Evolutionary conservation across 148 eudicot species (phyloP).

Genomic region (Rhododendron ferrugineum): DNA sequence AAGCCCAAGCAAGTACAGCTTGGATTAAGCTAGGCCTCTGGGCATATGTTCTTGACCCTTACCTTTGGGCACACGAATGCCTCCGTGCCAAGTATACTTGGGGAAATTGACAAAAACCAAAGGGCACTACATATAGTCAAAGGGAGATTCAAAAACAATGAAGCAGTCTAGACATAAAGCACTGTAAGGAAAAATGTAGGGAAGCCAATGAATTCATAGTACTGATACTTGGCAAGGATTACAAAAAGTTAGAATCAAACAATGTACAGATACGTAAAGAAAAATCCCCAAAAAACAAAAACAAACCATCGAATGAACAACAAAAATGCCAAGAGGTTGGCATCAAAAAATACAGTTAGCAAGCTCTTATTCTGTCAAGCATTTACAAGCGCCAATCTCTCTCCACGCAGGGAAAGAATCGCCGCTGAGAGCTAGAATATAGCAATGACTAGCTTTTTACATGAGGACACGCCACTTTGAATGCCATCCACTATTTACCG

Average conservation of each 20-base stretch:
- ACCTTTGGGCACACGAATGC: too few relatives aligned
- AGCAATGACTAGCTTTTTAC: neutral
- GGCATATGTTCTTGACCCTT: too few relatives aligned
- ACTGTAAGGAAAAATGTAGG: neutral
- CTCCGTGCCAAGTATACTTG: too few relatives aligned
- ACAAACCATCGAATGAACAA: neutral
- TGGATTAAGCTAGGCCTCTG: too few relatives aligned
- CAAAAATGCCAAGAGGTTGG: slow-evolving; percentile 9
- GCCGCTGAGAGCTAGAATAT: slow-evolving; percentile 7
- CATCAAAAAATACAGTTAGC: slow-evolving; percentile 10
- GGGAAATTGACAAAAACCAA: too few relatives aligned
- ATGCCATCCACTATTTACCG: neutral
- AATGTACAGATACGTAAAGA: neutral
- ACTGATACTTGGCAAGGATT: neutral
- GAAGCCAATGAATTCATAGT: neutral
- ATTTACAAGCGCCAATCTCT: slow-evolving; percentile 21
- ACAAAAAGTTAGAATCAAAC: neutral
- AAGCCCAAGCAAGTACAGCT: too few relatives aligned
- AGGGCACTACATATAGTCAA: too few relatives aligned
- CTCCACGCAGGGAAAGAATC: slow-evolving; percentile 5
- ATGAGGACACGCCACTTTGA: neutral
- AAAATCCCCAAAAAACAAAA: neutral
- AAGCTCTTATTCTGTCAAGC: slow-evolving; percentile 24
- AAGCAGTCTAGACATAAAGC: too few relatives aligned
- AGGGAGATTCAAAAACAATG: neutral